These are phyloP conservation scores for Globisporangium nagaii DNA, from an alignment of 352 stramenopile genomes.

Conservation along the genomic window DNA sequence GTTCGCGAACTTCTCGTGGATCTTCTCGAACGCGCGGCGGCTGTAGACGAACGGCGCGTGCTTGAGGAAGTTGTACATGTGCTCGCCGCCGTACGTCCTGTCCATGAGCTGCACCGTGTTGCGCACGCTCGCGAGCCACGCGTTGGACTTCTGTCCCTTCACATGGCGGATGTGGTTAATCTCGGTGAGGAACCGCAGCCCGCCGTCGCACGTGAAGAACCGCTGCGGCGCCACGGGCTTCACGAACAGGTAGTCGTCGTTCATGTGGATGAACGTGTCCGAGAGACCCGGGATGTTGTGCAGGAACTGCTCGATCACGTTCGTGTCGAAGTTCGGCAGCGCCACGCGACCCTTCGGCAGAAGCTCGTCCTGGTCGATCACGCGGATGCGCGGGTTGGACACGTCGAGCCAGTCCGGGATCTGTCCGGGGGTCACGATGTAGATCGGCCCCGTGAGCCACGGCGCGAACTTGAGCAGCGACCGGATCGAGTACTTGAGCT, in stretches of 20 bases:
- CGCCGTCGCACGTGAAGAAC: slow-evolving; percentile 84
- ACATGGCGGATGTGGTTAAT: slow-evolving; percentile 84
- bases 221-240: slow-evolving; percentile 74
- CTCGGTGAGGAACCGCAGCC: slow-evolving; percentile 66
- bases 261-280: slow-evolving; percentile 87
- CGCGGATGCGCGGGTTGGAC: slow-evolving; percentile 54
- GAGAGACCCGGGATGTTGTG: slow-evolving; percentile 81
- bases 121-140: slow-evolving; percentile 71
- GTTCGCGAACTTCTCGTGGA: slow-evolving; percentile 63
- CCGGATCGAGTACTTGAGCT: slow-evolving; percentile 83
- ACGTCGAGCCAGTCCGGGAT: slow-evolving; percentile 77
- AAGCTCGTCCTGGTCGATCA: slow-evolving; percentile 78
- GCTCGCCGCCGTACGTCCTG: slow-evolving; percentile 71
- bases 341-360: slow-evolving; percentile 48
- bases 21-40: slow-evolving; percentile 59
- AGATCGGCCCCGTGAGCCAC: slow-evolving; percentile 77
- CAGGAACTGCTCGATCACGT: slow-evolving; percentile 86
- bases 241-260: slow-evolving; percentile 88
- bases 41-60: slow-evolving; percentile 83
- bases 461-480: slow-evolving; percentile 75
- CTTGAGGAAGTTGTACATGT: slow-evolving; percentile 85
- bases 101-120: slow-evolving; percentile 72
- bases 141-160: slow-evolving; percentile 47
- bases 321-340: slow-evolving; percentile 76
- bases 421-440: slow-evolving; percentile 78